Evolutionary conservation across 2,329 filamentous ascomycete genomes (phyloP), one percentile per base, ranked within the genome.

Genomic region (Ophiobolus disseminans): DNA sequence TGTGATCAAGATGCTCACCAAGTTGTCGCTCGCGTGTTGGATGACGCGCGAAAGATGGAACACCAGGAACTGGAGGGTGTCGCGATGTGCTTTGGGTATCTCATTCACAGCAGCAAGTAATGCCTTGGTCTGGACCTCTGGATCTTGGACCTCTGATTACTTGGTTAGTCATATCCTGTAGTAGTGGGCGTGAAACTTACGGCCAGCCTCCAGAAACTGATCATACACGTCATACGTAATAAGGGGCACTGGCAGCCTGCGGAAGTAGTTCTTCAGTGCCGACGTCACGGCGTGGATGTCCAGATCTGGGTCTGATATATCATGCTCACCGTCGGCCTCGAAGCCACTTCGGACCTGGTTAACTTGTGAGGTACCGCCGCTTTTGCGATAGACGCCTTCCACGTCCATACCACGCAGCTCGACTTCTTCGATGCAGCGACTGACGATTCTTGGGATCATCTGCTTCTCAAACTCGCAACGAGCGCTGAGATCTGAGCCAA

Each of bases 321-420:
- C 93, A 69, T 86, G 94, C 66, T 93, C 90, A 57, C 89, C 84
- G 50, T 84, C 87, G 72, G 86, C 88, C 72, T 97, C 92, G 70
- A 99, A 97, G 10, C 92, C 91, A 59, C 92, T 89, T 66, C 93
- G 90, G 62, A 99, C 90, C 65, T 84, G 81, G 73, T 96, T 95
- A 69, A 96, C 89, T 72, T 95, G 91, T 7, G 90, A 91, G 64
- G 89, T 91, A 59, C 92, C 94, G 48, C 94, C 94, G 40, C 92
- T 96, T 80, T 99, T 99, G 66, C 94, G 87, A 77, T 99, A 99
- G 63, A 99, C 96, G 55, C 94, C 94, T 76, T 97, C 94, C 61
- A 95, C 85, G 65, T 97, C 92, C 90, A 99, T 96, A 75, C 93
- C 94, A 69, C 94, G 87, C 17, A 94, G 78, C 73, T 99, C 94